Base-by-base conservation (phyloP, 805 yeast genomes). In the Diddensiella santjacobensis region DNA sequence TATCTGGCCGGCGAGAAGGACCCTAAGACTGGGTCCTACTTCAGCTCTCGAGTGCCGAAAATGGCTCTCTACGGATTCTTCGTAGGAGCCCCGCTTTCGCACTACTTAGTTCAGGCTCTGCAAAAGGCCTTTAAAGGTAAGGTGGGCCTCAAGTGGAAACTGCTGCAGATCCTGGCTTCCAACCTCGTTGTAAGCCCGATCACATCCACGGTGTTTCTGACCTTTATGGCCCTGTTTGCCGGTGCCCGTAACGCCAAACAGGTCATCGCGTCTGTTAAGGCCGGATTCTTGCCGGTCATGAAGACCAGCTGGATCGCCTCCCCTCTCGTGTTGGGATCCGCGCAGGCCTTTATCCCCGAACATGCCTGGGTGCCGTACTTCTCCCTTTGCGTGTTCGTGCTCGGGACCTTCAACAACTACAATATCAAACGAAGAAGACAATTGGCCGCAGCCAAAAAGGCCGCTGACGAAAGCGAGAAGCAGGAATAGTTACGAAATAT, bases 331-430 rank as follows among this genome's bases (percentile, higher is more conserved):
- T 49, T 69, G 46, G 69, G 67, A 3, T 40, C 68, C 39, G 71
- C 72, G 18, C 72, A 69, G 56, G 59, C 58, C 26, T 64, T 63
- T 46, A 53, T 69, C 31, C 72, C 72, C 26, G 64, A 64, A 52
- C 51, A 58, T 19, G 65, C 69, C 17, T 69, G 72, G 72, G 69
- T 68, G 22, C 72, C 72, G 4, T 61, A 64, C 58, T 69, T 69
- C 57, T 58, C 67, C 26, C 50, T 69, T 47, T 58, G 68, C 40
- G 65, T 68, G 24, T 69, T 69, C 57, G 40, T 69, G 38, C 55
- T 69, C 24, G 61, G 66, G 44, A 67, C 70, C 29, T 69, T 66
- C 55, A 69, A 69, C 60, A 69, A 69, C 52, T 55, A 59, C 29
- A 49, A 56, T 19, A 66, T 68, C 51, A 69, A 70, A 61, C 45